These are phyloP conservation scores for Lasiosphaeris hirsuta DNA, from an alignment of 495 filamentous ascomycete genomes.

Conservation along the genomic window DNA sequence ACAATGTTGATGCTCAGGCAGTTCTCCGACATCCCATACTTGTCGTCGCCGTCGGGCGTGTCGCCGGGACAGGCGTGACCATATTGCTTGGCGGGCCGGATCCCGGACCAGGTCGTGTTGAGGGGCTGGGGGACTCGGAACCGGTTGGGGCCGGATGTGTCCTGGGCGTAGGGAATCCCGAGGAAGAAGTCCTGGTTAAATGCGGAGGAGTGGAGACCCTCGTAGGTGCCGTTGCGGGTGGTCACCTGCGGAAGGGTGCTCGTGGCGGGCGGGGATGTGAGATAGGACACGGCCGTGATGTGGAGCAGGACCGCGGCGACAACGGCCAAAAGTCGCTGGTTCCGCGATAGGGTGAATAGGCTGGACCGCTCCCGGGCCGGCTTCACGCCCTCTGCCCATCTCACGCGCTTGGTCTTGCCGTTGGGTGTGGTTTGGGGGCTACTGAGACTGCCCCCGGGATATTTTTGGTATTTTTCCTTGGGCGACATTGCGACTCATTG, in stretches of 20 bases:
- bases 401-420: too few relatives aligned
- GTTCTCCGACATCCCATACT: slow-evolving; percentile 58
- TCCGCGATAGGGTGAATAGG: too few relatives aligned
- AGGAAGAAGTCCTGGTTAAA: slow-evolving; percentile 53
- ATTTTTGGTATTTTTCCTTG: too few relatives aligned
- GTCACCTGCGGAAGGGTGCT: neutral
- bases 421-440: too few relatives aligned
- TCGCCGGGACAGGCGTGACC: slow-evolving; percentile 53
- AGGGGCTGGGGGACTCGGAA: slow-evolving; percentile 58
- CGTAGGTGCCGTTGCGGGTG: slow-evolving; percentile 33
- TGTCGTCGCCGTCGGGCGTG: slow-evolving; percentile 34
- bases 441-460: too few relatives aligned
- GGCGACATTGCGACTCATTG: too few relatives aligned
- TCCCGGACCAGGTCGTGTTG: slow-evolving; percentile 42
- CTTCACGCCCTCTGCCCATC: too few relatives aligned
- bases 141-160: slow-evolving; percentile 55
- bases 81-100: slow-evolving; percentile 41
- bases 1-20: slow-evolving; percentile 66
- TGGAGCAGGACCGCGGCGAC: neutral
- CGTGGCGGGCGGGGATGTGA: neutral
- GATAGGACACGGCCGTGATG: too few relatives aligned
- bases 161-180: slow-evolving; percentile 63
- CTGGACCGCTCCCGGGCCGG: too few relatives aligned
- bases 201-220: slow-evolving; percentile 28
- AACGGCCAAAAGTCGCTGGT: neutral